phyloP scores from a whole-genome alignment of 495 filamentous ascomycete genomes.

The Hypoxylon rickii region DNA sequence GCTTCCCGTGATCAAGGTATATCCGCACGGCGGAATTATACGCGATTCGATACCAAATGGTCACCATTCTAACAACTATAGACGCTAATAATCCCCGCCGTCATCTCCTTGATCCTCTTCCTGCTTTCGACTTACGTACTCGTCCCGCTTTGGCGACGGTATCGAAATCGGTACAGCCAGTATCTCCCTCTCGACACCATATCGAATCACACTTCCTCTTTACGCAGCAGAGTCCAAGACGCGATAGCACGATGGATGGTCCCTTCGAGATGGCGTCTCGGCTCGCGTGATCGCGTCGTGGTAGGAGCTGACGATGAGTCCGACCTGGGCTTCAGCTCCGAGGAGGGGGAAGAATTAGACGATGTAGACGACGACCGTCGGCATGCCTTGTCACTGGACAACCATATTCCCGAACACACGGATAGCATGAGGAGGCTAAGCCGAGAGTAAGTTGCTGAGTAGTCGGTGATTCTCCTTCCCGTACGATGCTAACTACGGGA shows the following conservation, averaged over 20 bases:
- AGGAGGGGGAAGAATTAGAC: constrained; percentile 65
- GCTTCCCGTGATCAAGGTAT: constrained; percentile 53
- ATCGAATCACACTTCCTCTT: constrained; percentile 61
- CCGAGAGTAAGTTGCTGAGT: constrained; percentile 62
- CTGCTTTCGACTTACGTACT: constrained; percentile 70
- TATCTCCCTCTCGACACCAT: constrained; percentile 71
- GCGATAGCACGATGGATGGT: constrained; percentile 59
- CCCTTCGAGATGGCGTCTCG: constrained; percentile 59
- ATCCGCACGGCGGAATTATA: not conserved
- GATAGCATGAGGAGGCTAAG: constrained; percentile 66
- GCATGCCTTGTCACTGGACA: constrained; percentile 63
- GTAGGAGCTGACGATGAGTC: constrained; percentile 47
- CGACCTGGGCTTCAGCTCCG: constrained; percentile 52
- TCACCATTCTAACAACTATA: constrained; percentile 43
- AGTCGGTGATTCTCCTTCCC: constrained; percentile 1
- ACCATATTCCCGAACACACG: constrained; percentile 56
- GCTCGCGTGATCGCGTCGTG: constrained; percentile 39
- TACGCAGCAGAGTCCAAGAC: constrained; percentile 65
- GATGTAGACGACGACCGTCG: constrained; percentile 70
- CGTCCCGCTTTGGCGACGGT: constrained; percentile 74
- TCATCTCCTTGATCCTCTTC: constrained; percentile 78
- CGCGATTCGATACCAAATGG: not conserved
- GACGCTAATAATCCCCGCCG: constrained; percentile 77
- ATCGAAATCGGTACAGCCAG: constrained; percentile 73
- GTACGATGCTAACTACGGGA: constrained; percentile 26